These are phyloP conservation scores for Tetrapisispora iriomotensis DNA, from an alignment of 805 yeast genomes.

Conservation along the genomic window DNA sequence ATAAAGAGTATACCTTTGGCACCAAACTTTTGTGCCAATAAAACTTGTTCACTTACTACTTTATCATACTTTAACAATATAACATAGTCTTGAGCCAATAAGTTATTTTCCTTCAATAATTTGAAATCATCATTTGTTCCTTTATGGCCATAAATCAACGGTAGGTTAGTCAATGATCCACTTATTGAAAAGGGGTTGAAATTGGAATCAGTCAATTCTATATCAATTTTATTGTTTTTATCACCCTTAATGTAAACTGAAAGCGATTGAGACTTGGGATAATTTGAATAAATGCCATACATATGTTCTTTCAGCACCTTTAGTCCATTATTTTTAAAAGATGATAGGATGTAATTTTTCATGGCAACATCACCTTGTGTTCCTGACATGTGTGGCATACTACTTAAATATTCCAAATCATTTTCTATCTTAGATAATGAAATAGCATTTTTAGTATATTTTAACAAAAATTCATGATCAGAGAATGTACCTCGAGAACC, in stretches of 20 bases:
- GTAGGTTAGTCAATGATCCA: conserved; percentile 43
- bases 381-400: conserved; percentile 78
- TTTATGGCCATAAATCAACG: conserved; percentile 50
- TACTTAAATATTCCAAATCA: conserved; percentile 57
- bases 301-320: conserved; percentile 31
- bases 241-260: conserved; percentile 15
- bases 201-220: conserved; percentile 31
- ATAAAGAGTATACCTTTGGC: conserved; percentile 62
- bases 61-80: conserved; percentile 50
- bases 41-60: conserved; percentile 44
- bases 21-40: conserved; percentile 44
- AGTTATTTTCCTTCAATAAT: conserved; percentile 26
- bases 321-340: conserved; percentile 47
- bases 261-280: conserved; percentile 38
- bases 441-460: conserved; percentile 38
- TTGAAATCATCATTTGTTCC: conserved; percentile 53
- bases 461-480: conserved; percentile 42
- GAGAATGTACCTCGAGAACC: conserved; percentile 46
- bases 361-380: conserved; percentile 73
- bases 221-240: conserved; percentile 10
- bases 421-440: conserved; percentile 51
- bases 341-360: conserved; percentile 52
- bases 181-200: conserved; percentile 59
- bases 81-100: conserved; percentile 40
- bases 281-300: conserved; percentile 49